Percentiles rank a stretch among this genome's conserved stretches.
phyloP scores from a whole-genome alignment of 306 rosid genomes.

The Prunus persica region Prunus_persica_NCBIv2 NC_034014.1:20938001-20938500 shows the following conservation, averaged over 20 bases:
- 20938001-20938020: background rate
- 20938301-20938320: conserved; percentile 4
- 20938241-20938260: background rate
- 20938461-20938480: conserved; percentile 98
- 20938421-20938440: conserved; percentile 88
- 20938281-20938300: background rate
- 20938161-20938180: conserved; percentile 42
- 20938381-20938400: conserved; percentile 97
- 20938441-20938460: conserved; percentile 96
- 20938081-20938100: conserved; percentile 95
- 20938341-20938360: conserved; percentile 80
- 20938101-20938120: conserved; percentile 92
- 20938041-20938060: conserved; percentile 91
- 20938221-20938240: background rate
- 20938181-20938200: background rate
- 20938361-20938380: conserved; percentile 92
- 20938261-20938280: conserved; percentile 8
- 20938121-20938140: conserved; percentile 92
- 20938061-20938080: conserved; percentile 76
- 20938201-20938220: background rate
- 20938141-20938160: conserved; percentile 95
- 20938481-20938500: conserved; percentile 96
- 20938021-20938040: conserved; percentile 20
- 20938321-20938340: conserved; percentile 17
- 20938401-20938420: conserved; percentile 88